Conservation (phyloP, 805 yeast genomes). For the Barnettozyma vustinii region DNA sequence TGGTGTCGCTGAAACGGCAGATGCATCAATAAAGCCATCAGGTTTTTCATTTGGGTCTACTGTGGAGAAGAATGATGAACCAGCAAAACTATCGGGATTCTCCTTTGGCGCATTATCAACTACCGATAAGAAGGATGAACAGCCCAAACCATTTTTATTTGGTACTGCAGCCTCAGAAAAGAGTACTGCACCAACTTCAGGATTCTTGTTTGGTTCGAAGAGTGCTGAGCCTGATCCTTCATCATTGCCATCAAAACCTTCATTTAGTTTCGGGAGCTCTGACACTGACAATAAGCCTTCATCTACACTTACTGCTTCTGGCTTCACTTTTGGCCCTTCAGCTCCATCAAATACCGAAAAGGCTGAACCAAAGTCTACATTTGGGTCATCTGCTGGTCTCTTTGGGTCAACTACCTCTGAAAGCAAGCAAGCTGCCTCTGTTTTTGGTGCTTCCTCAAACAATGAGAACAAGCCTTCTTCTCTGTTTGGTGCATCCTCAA, state of each 20-base stretch:
- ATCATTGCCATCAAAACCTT: background rate
- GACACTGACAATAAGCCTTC: background rate
- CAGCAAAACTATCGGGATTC: conserved; percentile 5
- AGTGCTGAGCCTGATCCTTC: background rate
- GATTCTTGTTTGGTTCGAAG: conserved; percentile 9
- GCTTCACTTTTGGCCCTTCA: background rate
- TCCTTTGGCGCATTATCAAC: conserved; percentile 9
- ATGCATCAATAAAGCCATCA: background rate
- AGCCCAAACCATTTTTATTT: conserved; percentile 3
- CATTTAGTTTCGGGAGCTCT: conserved; percentile 6
- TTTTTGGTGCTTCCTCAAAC: background rate
- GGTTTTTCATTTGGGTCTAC: conserved; percentile 5
- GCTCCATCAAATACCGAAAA: background rate
- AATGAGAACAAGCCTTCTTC: background rate
- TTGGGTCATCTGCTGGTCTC: background rate
- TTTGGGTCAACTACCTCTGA: conserved; percentile 3
- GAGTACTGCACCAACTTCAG: background rate
- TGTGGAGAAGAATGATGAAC: background rate
- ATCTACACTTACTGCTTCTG: background rate
- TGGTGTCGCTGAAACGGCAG: background rate
- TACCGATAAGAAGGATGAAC: conserved; percentile 8
- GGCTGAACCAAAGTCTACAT: background rate
- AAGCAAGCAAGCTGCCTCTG: background rate
- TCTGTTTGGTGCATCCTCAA: background rate
- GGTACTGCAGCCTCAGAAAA: background rate